Conservation (phyloP, 2,329 filamentous ascomycete species). For the Pseudogymnoascus sp. region DNA sequence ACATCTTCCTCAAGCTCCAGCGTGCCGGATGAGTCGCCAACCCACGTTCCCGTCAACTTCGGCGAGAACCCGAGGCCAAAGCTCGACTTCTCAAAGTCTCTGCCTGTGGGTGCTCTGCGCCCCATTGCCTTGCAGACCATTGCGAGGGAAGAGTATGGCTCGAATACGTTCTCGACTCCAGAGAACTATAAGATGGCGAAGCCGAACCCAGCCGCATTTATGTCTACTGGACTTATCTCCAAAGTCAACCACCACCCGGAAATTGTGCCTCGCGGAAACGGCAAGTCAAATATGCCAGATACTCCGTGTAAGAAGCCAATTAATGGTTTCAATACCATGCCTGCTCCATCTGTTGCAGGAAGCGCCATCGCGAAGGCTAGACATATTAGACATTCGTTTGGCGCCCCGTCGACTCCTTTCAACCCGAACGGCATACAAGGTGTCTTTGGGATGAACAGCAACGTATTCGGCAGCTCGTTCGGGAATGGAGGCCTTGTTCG, state of each 20-base stretch:
- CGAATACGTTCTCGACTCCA: constrained; percentile 61
- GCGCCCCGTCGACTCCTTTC: constrained; percentile 74
- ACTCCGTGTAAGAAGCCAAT: constrained; percentile 89
- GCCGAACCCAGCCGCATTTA: constrained; percentile 75
- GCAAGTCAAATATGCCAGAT: constrained; percentile 72
- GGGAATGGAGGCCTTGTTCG: constrained; percentile 37
- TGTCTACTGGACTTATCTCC: constrained; percentile 88
- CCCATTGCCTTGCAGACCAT: constrained; percentile 34
- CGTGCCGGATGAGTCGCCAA: constrained; percentile 64
- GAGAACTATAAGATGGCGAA: constrained; percentile 68
- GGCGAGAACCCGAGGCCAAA: constrained; percentile 45
- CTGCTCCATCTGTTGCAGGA: constrained; percentile 45
- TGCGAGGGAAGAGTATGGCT: constrained; percentile 36
- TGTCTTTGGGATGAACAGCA: constrained; percentile 46
- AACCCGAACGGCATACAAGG: constrained; percentile 47
- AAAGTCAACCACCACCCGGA: constrained; percentile 86
- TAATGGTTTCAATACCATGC: constrained; percentile 60
- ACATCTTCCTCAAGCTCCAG: constrained; percentile 81
- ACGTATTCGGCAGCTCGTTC: constrained; percentile 53
- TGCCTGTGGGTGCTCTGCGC: constrained; percentile 58
- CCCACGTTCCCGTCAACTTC: constrained; percentile 49
- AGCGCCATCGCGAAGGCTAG: constrained; percentile 54
- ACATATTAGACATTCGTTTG: constrained; percentile 64
- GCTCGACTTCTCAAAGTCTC: constrained; percentile 63
- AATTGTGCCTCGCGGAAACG: constrained; percentile 43